Base-by-base conservation (phyloP, 2,329 filamentous ascomycete genomes). In the Clarireedia sp. region DNA sequence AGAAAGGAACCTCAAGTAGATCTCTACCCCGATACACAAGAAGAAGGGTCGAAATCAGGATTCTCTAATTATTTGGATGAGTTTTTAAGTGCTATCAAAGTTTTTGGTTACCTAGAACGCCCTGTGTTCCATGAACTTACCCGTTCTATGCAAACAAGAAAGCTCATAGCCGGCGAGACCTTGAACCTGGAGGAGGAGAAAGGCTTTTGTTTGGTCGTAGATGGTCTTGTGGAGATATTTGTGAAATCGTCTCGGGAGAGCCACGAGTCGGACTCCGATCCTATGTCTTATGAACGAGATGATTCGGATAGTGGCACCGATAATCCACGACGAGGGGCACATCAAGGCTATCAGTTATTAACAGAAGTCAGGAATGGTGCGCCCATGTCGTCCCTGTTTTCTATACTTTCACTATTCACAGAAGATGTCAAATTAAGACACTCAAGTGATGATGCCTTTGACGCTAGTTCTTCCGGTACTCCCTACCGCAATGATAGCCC, bases 91-190 rank as follows among this genome's bases (percentile, higher is more conserved):
- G 94, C 95, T 29, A 99, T 99, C 75, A 99, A 97, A 72, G 94
- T 99, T 56, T 99, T 99, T 72, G 94, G 94, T 8, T 99, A 97
- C 68, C 76, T 99, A 44, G 94, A 99, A 70, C 83, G 94, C 24
- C 90, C 94, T 0, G 94, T 99, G 43, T 99, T 99, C 67, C 95
- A 99, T 67, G 94, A 99, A 72, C 80, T 99, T 64, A 99, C 94
- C 0, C 80, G 94, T 57, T 96, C 91, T 57, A 99, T 99, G 94
- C 94, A 99, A 74, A 99, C 95, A 19, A 80, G 90, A 64, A 96
- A 96, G 72, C 78, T 99, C 49, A 95, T 97, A 66, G 92, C 94
- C 5, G 94, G 94, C 29, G 94, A 99, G 72, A 99, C 94, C 0
- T 77, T 99, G 64, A 84, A 96, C 62, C 76, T 99, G 33, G 94